A percentile compares a stretch with the other conserved stretches of the same genome.
Evolutionary conservation across 495 filamentous ascomycete species (phyloP).

Genomic region (Pseudotulostoma volvatum): DNA sequence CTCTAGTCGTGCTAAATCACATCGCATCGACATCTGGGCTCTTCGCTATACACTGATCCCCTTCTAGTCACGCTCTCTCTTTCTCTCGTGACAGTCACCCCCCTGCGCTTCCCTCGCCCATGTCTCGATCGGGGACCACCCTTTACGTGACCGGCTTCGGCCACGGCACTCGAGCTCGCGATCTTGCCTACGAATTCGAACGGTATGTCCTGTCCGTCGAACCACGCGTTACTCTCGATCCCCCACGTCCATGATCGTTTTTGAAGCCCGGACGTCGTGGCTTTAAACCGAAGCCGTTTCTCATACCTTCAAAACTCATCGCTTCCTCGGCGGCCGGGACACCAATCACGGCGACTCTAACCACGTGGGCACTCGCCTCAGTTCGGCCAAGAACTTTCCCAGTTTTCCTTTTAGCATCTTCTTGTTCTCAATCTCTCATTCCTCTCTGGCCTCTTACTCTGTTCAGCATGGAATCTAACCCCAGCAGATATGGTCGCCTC

Average conservation of each 20-base stretch:
- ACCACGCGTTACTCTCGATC: slow-evolving; percentile 38
- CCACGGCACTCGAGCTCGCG: slow-evolving; percentile 96
- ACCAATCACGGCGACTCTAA: slow-evolving; percentile 2
- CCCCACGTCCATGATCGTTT: slow-evolving; percentile 7
- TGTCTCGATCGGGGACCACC: slow-evolving; percentile 88
- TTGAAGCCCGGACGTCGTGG: slow-evolving; percentile 1
- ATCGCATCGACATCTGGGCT: too few species aligned
- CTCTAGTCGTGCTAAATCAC: too few species aligned
- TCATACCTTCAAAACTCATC: too few species aligned
- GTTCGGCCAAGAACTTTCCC: slow-evolving; percentile 2
- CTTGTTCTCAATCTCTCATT: slow-evolving; percentile 9
- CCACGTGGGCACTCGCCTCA: slow-evolving; percentile 2
- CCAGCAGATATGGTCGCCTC: slow-evolving; percentile 80
- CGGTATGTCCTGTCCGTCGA: slow-evolving; percentile 57
- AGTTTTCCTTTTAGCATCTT: slow-evolving; percentile 1
- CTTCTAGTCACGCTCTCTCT: not conserved
- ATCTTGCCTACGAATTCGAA: slow-evolving; percentile 99
- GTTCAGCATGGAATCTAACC: slow-evolving; percentile 1
- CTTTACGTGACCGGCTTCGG: slow-evolving; percentile 97
- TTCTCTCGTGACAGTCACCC: not conserved
- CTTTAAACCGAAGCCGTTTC: slow-evolving; percentile 1
- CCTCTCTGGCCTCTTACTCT: too few species aligned
- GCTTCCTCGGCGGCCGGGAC: slow-evolving; percentile 1
- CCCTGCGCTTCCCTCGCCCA: slow-evolving; percentile 19
- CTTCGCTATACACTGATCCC: not conserved